phyloP scores from a whole-genome alignment of 352 stramenopile genomes.

The Plasmopara halstedii region DNA sequence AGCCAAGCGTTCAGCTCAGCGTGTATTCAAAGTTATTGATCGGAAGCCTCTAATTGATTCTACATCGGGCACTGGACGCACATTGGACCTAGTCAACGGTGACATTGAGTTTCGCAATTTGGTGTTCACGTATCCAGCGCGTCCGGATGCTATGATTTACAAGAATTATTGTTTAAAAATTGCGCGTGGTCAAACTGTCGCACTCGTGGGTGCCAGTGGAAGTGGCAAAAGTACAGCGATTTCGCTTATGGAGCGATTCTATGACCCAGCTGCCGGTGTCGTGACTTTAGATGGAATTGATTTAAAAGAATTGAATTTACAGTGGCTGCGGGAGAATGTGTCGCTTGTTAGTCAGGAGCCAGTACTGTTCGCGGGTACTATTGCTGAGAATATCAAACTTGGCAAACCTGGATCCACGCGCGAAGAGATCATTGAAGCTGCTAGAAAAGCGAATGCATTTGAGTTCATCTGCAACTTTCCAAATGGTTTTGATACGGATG shows the following conservation, averaged over 20 bases:
- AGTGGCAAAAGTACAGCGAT: constrained; percentile 33
- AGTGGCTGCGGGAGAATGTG: constrained; percentile 27
- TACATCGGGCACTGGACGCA: constrained; percentile 16
- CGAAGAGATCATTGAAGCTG: constrained; percentile 26
- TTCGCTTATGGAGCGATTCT: constrained; percentile 27
- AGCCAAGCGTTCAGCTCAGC: constrained; percentile 22
- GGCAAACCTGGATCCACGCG: constrained; percentile 25
- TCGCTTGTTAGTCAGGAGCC: constrained; percentile 31
- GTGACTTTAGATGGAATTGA: constrained; percentile 23
- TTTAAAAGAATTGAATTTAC: constrained; percentile 26
- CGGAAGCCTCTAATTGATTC: constrained; percentile 24
- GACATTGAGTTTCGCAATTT: constrained; percentile 31
- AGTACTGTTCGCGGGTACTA: constrained; percentile 28
- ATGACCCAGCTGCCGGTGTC: constrained; percentile 23
- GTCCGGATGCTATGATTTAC: constrained; percentile 31
- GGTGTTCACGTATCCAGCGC: constrained; percentile 26
- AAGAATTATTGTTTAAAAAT: constrained; percentile 31
- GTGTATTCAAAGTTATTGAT: constrained; percentile 32
- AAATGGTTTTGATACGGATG: constrained; percentile 26
- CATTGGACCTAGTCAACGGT: constrained; percentile 17
- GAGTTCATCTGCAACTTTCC: constrained; percentile 32
- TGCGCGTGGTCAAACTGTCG: constrained; percentile 25
- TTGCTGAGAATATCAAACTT: constrained; percentile 29
- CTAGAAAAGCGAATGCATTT: constrained; percentile 30
- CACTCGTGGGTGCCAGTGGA: constrained; percentile 25